Evolutionary conservation across 2,329 filamentous ascomycete species (phyloP), one percentile per base, ranked within the genome.

Genomic region (Fusarium xylarioides): DNA sequence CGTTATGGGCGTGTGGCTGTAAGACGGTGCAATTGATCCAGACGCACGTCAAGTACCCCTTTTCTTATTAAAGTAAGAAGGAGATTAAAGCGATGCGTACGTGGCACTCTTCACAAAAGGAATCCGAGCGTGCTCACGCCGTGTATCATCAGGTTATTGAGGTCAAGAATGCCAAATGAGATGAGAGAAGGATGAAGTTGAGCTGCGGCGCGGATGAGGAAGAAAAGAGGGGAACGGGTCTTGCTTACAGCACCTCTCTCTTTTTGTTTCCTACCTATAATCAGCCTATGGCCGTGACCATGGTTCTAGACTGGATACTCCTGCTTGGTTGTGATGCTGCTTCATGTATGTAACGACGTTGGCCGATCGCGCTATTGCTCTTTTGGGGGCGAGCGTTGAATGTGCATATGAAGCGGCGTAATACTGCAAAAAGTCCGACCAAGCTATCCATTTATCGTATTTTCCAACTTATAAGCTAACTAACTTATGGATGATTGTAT

Each of bases 311-410:
- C 64, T 57, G 40, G 42, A 37, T 30, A 38, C 43, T 43, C 23
- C 28, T 47, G 37, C 64, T 38, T 53, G 43, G 19, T 50, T 26
- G 38, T 38, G 35, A 40, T 59, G 65, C 21, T 59, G 65, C 21
- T 54, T 70, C 28, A 46, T 46, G 43, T 26, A 28, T 46, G 23
- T 49, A 71, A 52, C 46, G 37, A 58, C 26, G 15, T 52, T 61
- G 53, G 37, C 38, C 43, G 52, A 71, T 71, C 67, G 71, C 71
- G 63, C 71, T 68, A 74, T 71, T 35, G 47, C 68, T 44, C 6
- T n/a, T 66, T 68, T 60, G 16, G 62, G 43, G 46, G 34, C 30
- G 58, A 59, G 30, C 63, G 46, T 57, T 14, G 32, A 30, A 46
- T n/a, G 37, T 60, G 44, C 52, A 70, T 32, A 54, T 26, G 63